Conservation (phyloP, 2,329 filamentous ascomycete species). For the Xylaria sp. region DNA sequence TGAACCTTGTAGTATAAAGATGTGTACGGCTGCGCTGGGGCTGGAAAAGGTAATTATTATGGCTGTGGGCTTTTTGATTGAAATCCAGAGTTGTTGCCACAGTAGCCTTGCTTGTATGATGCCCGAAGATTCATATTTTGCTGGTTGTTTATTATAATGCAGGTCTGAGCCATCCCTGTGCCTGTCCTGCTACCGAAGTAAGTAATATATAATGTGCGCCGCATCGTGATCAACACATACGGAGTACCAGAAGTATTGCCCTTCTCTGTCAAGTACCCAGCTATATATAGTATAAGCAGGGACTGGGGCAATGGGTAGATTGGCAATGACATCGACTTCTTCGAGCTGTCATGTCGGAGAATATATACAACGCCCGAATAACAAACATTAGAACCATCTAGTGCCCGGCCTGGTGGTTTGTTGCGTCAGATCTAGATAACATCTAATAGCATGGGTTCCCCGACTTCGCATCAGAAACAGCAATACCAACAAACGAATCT, state of each 20-base stretch:
- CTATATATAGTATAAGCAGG: background rate
- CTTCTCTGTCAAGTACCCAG: background rate
- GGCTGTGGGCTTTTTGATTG: background rate
- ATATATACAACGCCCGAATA: slow-evolving; percentile 19
- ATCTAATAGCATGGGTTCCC: background rate
- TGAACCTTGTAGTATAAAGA: background rate
- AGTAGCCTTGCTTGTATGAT: background rate
- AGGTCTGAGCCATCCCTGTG: background rate
- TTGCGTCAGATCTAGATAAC: slow-evolving; percentile 1
- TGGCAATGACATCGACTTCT: background rate
- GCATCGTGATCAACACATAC: background rate
- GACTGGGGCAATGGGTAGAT: background rate
- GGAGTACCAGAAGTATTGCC: background rate
- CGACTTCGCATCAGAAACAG: slow-evolving; percentile 5
- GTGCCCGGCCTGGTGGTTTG: slow-evolving; percentile 4
- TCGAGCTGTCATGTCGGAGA: slow-evolving; percentile 3
- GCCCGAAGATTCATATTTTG: background rate
- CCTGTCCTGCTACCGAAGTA: background rate
- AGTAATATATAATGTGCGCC: background rate
- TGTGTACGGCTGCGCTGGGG: background rate
- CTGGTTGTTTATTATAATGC: background rate
- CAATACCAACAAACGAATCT: slow-evolving; percentile 1
- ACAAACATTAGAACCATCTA: background rate
- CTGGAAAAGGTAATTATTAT: no score
- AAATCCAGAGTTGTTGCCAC: background rate